phyloP scores from a whole-genome alignment of 2,329 filamentous ascomycete genomes.

The Ophiostoma pallidulum region DNA sequence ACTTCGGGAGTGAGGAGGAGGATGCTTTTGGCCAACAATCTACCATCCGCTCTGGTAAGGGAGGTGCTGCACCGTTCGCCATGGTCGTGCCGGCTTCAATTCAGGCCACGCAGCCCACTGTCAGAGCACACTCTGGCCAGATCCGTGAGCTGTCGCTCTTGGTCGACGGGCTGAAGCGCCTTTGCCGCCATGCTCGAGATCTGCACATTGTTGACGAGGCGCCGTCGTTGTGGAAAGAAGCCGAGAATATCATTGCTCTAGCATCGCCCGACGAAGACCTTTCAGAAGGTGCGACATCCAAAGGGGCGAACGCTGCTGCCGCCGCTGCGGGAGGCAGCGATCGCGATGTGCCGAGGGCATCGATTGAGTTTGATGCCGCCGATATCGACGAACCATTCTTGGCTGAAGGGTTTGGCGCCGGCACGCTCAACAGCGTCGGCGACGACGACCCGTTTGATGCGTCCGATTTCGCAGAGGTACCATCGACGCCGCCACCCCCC shows the following conservation, averaged over 20 bases:
- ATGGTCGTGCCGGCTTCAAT: constrained; percentile 75
- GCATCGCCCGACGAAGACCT: constrained; percentile 59
- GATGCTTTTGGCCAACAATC: constrained; percentile 1
- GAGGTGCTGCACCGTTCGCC: constrained; percentile 29
- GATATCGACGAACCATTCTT: constrained; percentile 36
- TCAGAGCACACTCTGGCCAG: constrained; percentile 75
- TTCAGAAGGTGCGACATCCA: not conserved
- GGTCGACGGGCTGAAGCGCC: constrained; percentile 73
- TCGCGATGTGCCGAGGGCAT: constrained; percentile 24
- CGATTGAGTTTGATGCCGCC: constrained; percentile 31
- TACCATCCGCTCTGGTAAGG: constrained; percentile 23
- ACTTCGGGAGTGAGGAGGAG: constrained; percentile 4
- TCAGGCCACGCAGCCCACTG: constrained; percentile 70
- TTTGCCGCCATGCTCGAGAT: constrained; percentile 60
- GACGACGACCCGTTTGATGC: constrained; percentile 35
- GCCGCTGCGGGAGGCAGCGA: constrained; percentile 4
- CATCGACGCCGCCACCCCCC: constrained; percentile 15
- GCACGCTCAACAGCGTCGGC: constrained; percentile 30
- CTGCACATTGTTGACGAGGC: constrained; percentile 57
- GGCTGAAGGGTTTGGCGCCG: constrained; percentile 39
- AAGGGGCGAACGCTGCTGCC: constrained; percentile 15
- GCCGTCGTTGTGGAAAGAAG: constrained; percentile 63
- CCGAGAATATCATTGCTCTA: constrained; percentile 79
- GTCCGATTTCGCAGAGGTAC: constrained; percentile 21
- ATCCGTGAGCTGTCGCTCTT: constrained; percentile 71